Percentiles rank a stretch among this genome's conserved stretches.
Conservation (phyloP, 176 grass and related monocot species). For the Echinochloa phyllopogon region DNA sequence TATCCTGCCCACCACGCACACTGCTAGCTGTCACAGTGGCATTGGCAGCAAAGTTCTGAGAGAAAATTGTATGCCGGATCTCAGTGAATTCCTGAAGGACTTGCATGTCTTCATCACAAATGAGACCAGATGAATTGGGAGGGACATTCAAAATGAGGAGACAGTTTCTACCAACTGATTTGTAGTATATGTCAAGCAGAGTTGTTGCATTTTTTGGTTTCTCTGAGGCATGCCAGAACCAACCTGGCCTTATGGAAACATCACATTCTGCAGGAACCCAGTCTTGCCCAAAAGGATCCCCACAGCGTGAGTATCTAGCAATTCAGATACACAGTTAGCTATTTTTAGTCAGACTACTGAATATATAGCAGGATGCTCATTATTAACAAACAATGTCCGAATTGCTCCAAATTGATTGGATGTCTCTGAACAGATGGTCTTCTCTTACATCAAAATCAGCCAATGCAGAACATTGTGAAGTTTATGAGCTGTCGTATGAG, state of each 20-base stretch:
- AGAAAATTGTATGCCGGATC: slow-evolving; percentile 74
- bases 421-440: not conserved
- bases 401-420: not conserved
- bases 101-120: slow-evolving; percentile 74
- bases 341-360: not conserved
- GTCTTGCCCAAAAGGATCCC: slow-evolving; percentile 74
- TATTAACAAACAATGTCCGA: not conserved
- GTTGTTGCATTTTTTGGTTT: slow-evolving; percentile 67
- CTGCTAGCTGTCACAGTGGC: slow-evolving; percentile 65
- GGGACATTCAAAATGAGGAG: slow-evolving; percentile 93
- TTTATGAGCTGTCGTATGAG: not conserved
- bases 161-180: slow-evolving; percentile 95
- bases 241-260: slow-evolving; percentile 88
- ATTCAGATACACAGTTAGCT: slow-evolving; percentile 8
- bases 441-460: slow-evolving; percentile 15
- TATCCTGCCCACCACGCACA: slow-evolving; percentile 60
- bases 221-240: slow-evolving; percentile 92
- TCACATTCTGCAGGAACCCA: slow-evolving; percentile 98
- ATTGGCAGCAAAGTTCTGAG: slow-evolving; percentile 67
- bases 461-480: slow-evolving; percentile 2
- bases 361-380: not conserved
- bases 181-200: slow-evolving; percentile 94
- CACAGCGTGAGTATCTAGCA: slow-evolving; percentile 59
- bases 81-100: slow-evolving; percentile 78
- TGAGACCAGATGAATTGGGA: slow-evolving; percentile 81